Conservation (phyloP, 352 stramenopile species). For the Phytophthora kernoviae region DNA sequence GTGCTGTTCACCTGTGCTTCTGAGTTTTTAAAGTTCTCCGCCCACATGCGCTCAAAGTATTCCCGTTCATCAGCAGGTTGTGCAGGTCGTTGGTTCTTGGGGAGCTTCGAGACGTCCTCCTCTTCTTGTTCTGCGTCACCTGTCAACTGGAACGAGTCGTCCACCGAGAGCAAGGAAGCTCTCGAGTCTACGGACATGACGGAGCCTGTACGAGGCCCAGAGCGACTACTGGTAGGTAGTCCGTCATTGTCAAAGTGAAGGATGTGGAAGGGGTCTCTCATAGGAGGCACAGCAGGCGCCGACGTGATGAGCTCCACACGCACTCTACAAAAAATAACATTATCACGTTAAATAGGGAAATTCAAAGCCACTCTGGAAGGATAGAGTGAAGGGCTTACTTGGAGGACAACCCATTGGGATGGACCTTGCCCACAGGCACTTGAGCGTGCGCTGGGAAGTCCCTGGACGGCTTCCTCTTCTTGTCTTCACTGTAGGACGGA, state of each 20-base stretch:
- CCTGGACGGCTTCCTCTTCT: conserved; percentile 85
- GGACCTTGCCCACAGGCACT: conserved; percentile 65
- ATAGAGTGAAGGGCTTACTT: conserved; percentile 24
- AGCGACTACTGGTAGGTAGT: conserved; percentile 14
- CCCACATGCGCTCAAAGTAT: conserved; percentile 84
- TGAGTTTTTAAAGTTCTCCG: conserved; percentile 84
- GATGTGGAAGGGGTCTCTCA: conserved; percentile 83
- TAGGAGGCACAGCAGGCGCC: conserved; percentile 58
- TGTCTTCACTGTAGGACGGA: conserved; percentile 58
- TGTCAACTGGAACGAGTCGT: conserved; percentile 61
- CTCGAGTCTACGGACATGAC: conserved; percentile 69
- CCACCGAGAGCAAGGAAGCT: conserved; percentile 61
- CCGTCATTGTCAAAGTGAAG: conserved; percentile 51
- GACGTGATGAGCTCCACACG: conserved; percentile 58
- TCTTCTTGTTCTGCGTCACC: conserved; percentile 31
- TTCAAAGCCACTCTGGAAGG: not conserved
- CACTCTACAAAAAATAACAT: conserved; percentile 27
- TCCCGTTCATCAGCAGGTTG: conserved; percentile 78
- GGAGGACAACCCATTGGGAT: conserved; percentile 42
- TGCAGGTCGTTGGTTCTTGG: conserved; percentile 74
- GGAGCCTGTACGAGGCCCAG: conserved; percentile 45
- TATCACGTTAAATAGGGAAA: not conserved
- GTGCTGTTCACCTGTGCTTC: conserved; percentile 70
- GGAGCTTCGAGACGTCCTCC: conserved; percentile 44
- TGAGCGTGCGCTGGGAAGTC: conserved; percentile 80